phyloP scores from a whole-genome alignment of 192 early-diverging fungal genomes.

The Paraglomus brasilianum region DNA sequence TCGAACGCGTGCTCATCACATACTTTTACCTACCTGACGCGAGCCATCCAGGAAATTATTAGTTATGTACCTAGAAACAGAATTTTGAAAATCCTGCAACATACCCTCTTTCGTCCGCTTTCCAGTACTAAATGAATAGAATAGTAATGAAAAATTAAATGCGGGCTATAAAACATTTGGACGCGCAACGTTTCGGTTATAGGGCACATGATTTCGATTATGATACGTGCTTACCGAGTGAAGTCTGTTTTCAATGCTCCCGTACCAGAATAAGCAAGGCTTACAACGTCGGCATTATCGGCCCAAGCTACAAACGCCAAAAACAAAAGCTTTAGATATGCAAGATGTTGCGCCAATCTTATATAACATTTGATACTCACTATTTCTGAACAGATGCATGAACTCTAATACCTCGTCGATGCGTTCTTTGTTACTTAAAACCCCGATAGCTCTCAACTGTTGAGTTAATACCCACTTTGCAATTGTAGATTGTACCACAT shows the following conservation, averaged over 20 bases:
- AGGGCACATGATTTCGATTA: not conserved
- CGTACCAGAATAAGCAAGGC: slow-evolving; percentile 90
- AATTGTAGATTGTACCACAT: slow-evolving; percentile 94
- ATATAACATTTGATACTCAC: slow-evolving; percentile 41
- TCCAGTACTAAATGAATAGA: slow-evolving; percentile 64
- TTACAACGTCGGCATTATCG: slow-evolving; percentile 94
- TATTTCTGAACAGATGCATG: slow-evolving; percentile 75
- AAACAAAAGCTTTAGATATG: not conserved
- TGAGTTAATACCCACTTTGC: slow-evolving; percentile 68
- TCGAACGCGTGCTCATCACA: slow-evolving; percentile 32
- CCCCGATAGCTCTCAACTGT: slow-evolving; percentile 69
- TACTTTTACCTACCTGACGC: slow-evolving; percentile 62
- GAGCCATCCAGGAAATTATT: slow-evolving; percentile 95
- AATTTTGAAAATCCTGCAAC: slow-evolving; percentile 79
- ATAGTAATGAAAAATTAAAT: not conserved
- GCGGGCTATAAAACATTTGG: not conserved
- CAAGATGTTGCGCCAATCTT: not conserved
- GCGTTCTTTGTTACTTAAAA: slow-evolving; percentile 59
- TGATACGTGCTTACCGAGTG: slow-evolving; percentile 57
- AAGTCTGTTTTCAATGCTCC: slow-evolving; percentile 98
- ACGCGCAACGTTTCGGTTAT: too few species aligned
- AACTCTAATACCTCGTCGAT: slow-evolving; percentile 67
- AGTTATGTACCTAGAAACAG: slow-evolving; percentile 81
- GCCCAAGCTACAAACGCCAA: slow-evolving; percentile 80
- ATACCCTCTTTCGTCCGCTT: slow-evolving; percentile 81